phyloP scores from a whole-genome alignment of 495 filamentous ascomycete genomes.

The Pyronema domesticum region DNA sequence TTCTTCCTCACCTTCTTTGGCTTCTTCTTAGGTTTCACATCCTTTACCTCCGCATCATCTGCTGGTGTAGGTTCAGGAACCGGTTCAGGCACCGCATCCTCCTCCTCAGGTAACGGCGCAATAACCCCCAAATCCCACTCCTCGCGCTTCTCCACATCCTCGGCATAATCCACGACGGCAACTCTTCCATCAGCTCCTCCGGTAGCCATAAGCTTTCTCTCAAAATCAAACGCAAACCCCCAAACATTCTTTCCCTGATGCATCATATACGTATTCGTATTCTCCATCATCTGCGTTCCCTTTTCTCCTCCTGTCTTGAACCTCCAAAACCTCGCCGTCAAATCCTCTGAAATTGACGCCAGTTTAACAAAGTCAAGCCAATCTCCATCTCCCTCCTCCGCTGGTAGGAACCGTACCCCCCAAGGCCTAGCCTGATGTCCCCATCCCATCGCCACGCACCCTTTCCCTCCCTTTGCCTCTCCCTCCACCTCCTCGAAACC shows the following conservation, averaged over 20 bases:
- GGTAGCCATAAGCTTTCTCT: constrained; percentile 40
- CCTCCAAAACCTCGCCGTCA: constrained; percentile 51
- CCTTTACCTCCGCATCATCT: background rate
- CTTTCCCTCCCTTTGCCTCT: constrained; percentile 2
- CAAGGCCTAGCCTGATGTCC: constrained; percentile 83
- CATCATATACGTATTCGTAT: constrained; percentile 35
- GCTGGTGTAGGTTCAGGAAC: background rate
- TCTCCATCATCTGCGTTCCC: constrained; percentile 25
- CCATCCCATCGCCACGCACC: constrained; percentile 47
- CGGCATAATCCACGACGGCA: constrained; percentile 25
- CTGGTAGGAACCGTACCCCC: constrained; percentile 49
- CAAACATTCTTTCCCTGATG: constrained; percentile 90
- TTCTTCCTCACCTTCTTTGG: constrained; percentile 10
- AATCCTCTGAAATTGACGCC: constrained; percentile 66
- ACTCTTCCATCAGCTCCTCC: constrained; percentile 71
- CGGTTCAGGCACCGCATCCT: background rate
- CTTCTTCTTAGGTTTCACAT: background rate
- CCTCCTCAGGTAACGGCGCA: background rate
- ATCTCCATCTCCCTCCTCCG: constrained; percentile 9
- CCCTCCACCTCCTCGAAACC: constrained; percentile 1
- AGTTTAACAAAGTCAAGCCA: constrained; percentile 26
- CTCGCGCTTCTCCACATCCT: background rate
- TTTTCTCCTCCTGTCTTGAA: constrained; percentile 25
- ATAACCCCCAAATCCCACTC: constrained; percentile 13
- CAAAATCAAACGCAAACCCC: constrained; percentile 39